Percentiles rank a stretch among this genome's conserved stretches.
Conservation (phyloP, 805 yeast species). For the Candida sphagnicola region DNA sequence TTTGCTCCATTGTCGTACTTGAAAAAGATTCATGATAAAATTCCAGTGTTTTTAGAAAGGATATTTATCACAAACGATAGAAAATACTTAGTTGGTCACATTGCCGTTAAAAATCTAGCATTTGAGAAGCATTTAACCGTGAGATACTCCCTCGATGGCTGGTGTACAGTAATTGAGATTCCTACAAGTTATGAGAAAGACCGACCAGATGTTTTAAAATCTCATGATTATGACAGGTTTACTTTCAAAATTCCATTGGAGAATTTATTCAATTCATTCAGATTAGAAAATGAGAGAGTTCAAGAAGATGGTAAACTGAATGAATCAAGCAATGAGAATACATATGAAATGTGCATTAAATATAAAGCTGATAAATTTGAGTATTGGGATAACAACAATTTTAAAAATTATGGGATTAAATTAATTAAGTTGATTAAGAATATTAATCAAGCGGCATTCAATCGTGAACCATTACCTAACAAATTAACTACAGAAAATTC, state of each 20-base stretch:
- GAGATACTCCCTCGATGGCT: constrained; percentile 71
- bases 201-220: constrained; percentile 44
- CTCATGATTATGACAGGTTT: constrained; percentile 65
- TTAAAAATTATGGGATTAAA: constrained; percentile 53
- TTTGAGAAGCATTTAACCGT: constrained; percentile 66
- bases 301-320: constrained; percentile 3
- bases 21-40: constrained; percentile 34
- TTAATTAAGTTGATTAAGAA: constrained; percentile 26
- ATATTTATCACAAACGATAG: constrained; percentile 57
- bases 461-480: constrained; percentile 2
- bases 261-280: constrained; percentile 31
- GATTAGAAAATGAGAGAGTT: constrained; percentile 9
- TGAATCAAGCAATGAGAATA: constrained; percentile 11
- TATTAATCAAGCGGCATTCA: constrained; percentile 3
- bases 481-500: constrained; percentile 3
- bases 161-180: constrained; percentile 73
- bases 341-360: constrained; percentile 51
- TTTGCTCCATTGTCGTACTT: constrained; percentile 47
- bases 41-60: constrained; percentile 60
- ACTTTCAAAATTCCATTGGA: constrained; percentile 57
- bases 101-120: constrained; percentile 73
- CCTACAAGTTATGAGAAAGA: constrained; percentile 61
- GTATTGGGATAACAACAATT: constrained; percentile 75
- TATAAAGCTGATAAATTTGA: constrained; percentile 48
- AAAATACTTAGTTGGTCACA: constrained; percentile 59